These are phyloP conservation scores for Verticillium nubilum DNA, from an alignment of 2,329 filamentous ascomycete species.

Conservation along the genomic window DNA sequence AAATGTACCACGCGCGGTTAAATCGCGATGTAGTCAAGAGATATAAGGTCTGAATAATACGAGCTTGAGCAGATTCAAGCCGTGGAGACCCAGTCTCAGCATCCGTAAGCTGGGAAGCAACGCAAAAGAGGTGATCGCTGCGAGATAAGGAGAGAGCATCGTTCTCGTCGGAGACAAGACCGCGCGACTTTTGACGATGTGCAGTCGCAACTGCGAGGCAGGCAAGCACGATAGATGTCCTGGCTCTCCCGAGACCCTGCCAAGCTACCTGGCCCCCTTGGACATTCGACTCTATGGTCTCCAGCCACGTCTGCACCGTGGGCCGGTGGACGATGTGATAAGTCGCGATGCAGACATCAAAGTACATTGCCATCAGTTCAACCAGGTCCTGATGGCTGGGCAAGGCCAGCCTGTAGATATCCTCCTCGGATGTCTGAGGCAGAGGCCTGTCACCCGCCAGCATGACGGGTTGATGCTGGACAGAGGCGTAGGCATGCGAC, in stretches of 20 bases:
- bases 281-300: slow-evolving; percentile 31
- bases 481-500: slow-evolving; percentile 6
- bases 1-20: slow-evolving; percentile 55
- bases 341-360: slow-evolving; percentile 55
- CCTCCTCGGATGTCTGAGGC: slow-evolving; percentile 18
- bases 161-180: slow-evolving; percentile 14
- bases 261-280: slow-evolving; percentile 28
- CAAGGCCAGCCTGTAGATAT: slow-evolving; percentile 27
- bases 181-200: slow-evolving; percentile 33
- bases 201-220: slow-evolving; percentile 41
- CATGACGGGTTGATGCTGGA: slow-evolving; percentile 37
- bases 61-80: slow-evolving; percentile 48
- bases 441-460: slow-evolving; percentile 47
- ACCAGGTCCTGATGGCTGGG: slow-evolving; percentile 25
- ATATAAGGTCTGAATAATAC: slow-evolving; percentile 51
- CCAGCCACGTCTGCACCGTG: slow-evolving; percentile 43
- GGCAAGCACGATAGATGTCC: slow-evolving; percentile 41
- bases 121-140: slow-evolving; percentile 37
- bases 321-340: slow-evolving; percentile 53
- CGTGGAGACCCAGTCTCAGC: slow-evolving; percentile 18
- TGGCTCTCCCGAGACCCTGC: slow-evolving; percentile 33
- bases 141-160: slow-evolving; percentile 18
- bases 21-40: slow-evolving; percentile 51
- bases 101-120: slow-evolving; percentile 28
- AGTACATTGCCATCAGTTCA: slow-evolving; percentile 44